A percentile compares a stretch with the other conserved stretches of the same genome.
These are phyloP conservation scores for Staphylotrichum tortipilum DNA, from an alignment of 495 filamentous ascomycete genomes.

Conservation along the genomic window DNA sequence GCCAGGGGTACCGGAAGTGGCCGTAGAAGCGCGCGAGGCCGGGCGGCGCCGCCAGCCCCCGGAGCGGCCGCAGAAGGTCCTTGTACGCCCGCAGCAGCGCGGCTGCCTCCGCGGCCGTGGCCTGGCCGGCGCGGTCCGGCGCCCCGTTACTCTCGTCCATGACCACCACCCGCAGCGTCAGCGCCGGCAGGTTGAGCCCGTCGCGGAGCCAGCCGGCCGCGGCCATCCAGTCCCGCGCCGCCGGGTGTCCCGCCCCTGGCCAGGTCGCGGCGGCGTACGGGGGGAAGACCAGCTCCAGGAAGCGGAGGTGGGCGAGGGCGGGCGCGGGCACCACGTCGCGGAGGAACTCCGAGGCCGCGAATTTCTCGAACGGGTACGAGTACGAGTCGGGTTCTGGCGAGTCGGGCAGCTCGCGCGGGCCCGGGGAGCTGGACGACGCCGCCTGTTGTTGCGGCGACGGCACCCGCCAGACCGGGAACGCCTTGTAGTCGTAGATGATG, in stretches of 20 bases:
- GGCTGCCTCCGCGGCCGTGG: not conserved
- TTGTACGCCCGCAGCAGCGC: not conserved
- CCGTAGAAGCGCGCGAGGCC: slow-evolving; percentile 4
- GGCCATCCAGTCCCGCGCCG: slow-evolving; percentile 5
- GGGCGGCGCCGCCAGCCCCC: not conserved
- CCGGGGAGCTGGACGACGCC: too few relatives aligned
- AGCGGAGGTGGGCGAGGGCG: slow-evolving; percentile 9
- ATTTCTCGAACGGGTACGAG: slow-evolving; percentile 4
- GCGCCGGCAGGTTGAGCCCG: not conserved
- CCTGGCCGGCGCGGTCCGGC: not conserved
- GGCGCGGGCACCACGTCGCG: slow-evolving; percentile 1
- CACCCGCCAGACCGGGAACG: not conserved
- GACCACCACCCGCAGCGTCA: not conserved
- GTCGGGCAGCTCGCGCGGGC: too few relatives aligned
- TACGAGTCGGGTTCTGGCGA: not conserved
- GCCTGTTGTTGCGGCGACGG: not conserved
- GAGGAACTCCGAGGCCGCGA: slow-evolving; percentile 8
- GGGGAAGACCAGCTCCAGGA: slow-evolving; percentile 8
- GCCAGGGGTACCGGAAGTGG: slow-evolving; percentile 1
- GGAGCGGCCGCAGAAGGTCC: not conserved
- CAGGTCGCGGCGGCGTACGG: not conserved
- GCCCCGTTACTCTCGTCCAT: not conserved
- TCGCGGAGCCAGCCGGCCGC: not conserved
- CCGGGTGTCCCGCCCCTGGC: not conserved
- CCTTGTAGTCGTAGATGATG: slow-evolving; percentile 9